These are phyloP conservation scores for Tardiomyces blankii DNA, from an alignment of 1,139 yeast species.

Conservation along the genomic window DNA sequence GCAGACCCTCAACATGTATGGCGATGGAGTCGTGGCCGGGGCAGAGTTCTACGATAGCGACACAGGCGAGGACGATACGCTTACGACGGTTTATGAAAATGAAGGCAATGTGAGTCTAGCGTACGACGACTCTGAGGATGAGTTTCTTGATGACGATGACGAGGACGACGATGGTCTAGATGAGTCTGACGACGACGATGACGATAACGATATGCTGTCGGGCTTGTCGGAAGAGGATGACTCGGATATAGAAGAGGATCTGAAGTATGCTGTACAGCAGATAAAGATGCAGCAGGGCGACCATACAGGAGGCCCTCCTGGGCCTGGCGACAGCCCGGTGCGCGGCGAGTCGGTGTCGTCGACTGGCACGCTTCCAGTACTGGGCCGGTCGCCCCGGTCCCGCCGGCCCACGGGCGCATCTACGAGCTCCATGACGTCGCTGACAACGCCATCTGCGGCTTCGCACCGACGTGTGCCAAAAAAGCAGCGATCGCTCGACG, in stretches of 20 bases:
- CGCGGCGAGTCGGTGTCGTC: not conserved
- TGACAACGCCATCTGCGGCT: not conserved
- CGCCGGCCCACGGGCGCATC: conserved; percentile 1
- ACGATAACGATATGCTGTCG: conserved; percentile 2
- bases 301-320: not conserved
- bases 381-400: not conserved
- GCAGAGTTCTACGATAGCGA: conserved; percentile 6
- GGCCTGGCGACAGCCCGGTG: conserved; percentile 1
- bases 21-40: not conserved
- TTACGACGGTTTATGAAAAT: conserved; percentile 12
- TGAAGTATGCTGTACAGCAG: conserved; percentile 22
- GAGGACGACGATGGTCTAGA: conserved; percentile 1
- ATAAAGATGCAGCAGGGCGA: conserved; percentile 11
- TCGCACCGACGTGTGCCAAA: conserved; percentile 5
- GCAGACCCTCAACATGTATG: not conserved
- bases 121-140: conserved; percentile 7
- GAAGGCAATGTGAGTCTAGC: conserved; percentile 7
- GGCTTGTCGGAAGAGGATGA: conserved; percentile 23
- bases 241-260: conserved; percentile 27
- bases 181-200: conserved; percentile 4
- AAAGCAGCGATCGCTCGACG: conserved; percentile 13
- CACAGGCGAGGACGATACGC: conserved; percentile 11
- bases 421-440: not conserved
- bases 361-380: not conserved
- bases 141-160: conserved; percentile 8